Evolutionary conservation across 23 red algal genomes (phyloP), one percentile per base, ranked within the genome.

Genomic region (Chondrus crispus): DNA sequence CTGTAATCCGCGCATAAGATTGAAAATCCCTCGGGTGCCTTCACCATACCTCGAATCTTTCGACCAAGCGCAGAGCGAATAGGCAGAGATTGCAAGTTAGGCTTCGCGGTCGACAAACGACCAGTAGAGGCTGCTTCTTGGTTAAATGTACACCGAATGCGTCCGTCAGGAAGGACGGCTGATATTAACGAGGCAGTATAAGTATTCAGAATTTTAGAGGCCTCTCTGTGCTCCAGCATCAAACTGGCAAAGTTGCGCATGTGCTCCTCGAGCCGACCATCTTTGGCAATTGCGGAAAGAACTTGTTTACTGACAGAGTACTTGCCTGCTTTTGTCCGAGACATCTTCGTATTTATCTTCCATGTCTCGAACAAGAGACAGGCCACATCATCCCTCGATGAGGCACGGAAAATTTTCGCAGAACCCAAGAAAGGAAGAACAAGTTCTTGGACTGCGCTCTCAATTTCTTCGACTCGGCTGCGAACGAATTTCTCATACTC

Each of bases 1-100:
- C 22, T 49, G 32, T 89, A 94, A 48, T 97, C 95, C 0, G 87
- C 95, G 55, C 70, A 29, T 14, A 97, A 19, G n/a, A 97, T 36
- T 6, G 46, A 46, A 45, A 1, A 26, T 41, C 93, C 93, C 16
- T 54, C 33, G 2, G 74, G 45, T 9, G 91, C 91, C n/a, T 32
- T 42, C 26, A 94, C 30, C 16, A 50, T 33, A 53, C 19, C 37
- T 26, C 91, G 81, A 28, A 94, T 28, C 37, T n/a, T 29, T 3
- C 82, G 46, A 42, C 91, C 91, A 3, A 50, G 39, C 22, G 55
- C 38, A 18, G 62, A 39, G 5, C 91, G 91, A 4, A 79, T 78
- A 1, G 91, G 91, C 2, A 94, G 32, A 28, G 63, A 18, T 81
- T 94, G 91, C 82, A 94, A 29, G 73, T 94, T 94, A 46, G 91